Evolutionary conservation across 2,329 filamentous ascomycete genomes (phyloP), one percentile per base, ranked within the genome.

Genomic region (Neonectria ditissima): DNA sequence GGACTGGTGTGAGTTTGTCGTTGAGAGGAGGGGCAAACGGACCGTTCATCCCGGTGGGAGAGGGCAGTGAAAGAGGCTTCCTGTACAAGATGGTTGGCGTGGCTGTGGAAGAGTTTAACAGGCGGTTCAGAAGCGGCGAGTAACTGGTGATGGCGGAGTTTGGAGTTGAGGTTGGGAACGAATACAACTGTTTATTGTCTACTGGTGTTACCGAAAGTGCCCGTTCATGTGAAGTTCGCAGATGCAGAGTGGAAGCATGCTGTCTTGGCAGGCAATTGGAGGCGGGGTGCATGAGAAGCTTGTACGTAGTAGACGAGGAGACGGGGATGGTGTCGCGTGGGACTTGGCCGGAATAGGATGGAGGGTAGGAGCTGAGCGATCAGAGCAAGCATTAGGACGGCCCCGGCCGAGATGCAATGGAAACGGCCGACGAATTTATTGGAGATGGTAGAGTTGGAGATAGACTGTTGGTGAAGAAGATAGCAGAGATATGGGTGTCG

Each of bases 41-140:
- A 0, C 96, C 96, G 2, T 99, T 98, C 75, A 90, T 99, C 7
- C 96, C 96, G 0, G 92, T 98, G 6, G 91, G 89, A n/a, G 94
- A 97, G 73, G 95, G 97, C 79, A 92, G 90, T 58, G 85, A 87
- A 30, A 79, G 89, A 44, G 82, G 84, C 1, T 91, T 89, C 73
- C 72, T 91, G 67, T 91, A 91, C 77, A 82, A 82, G 70, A 90
- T 89, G 85, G 83, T 91, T 63, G 88, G 86, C 0, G 80, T 91
- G 2, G 89, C 88, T 2, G 89, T 90, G 47, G 87, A 89, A 73
- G 88, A 91, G 80, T 91, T 89, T 63, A 91, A 91, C 72, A 82
- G 87, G 63, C 81, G 87, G 68, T 91, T 87, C 68, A 82, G 81
- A 73, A 77, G 77, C 47, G 77, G 74, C 24, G 78, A 80, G 59